Evolutionary conservation across 179 eudicot species (phyloP).

Genomic region (Nepenthes alata): DNA sequence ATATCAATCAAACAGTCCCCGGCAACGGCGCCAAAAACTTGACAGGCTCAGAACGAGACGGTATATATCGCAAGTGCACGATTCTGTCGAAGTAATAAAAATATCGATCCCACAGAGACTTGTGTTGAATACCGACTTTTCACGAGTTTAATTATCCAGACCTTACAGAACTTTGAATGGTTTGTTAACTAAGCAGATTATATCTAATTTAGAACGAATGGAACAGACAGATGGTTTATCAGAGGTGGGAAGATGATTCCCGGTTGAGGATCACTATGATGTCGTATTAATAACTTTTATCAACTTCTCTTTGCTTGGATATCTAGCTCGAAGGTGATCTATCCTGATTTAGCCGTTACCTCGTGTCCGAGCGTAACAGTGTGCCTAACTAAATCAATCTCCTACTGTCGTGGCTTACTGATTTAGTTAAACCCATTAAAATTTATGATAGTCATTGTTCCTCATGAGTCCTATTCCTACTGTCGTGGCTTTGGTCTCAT

Average conservation of each 20-base stretch:
- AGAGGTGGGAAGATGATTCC: background rate
- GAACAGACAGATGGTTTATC: background rate
- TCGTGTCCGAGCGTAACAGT: background rate
- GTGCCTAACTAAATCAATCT: background rate
- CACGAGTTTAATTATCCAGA: background rate
- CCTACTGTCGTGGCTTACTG: background rate
- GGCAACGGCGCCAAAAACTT: slow-evolving; percentile 5
- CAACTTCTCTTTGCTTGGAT: background rate
- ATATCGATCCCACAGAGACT: slow-evolving; percentile 4
- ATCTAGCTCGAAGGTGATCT: background rate
- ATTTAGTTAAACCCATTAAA: background rate
- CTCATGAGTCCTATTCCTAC: background rate
- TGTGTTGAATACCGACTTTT: background rate
- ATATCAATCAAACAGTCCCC: background rate
- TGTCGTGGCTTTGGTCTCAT: too few relatives aligned
- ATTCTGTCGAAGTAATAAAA: background rate
- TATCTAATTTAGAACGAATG: background rate
- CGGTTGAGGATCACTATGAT: background rate
- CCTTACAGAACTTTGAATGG: background rate
- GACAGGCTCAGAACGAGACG: background rate
- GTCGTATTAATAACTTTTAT: background rate
- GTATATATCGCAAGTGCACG: slow-evolving; percentile 1
- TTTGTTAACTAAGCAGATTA: background rate
- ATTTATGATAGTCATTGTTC: background rate
- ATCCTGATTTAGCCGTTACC: background rate